Evolutionary conservation across 1,139 yeast species (phyloP), one percentile per base, ranked within the genome.

Genomic region (Kodamaea suecica): DNA sequence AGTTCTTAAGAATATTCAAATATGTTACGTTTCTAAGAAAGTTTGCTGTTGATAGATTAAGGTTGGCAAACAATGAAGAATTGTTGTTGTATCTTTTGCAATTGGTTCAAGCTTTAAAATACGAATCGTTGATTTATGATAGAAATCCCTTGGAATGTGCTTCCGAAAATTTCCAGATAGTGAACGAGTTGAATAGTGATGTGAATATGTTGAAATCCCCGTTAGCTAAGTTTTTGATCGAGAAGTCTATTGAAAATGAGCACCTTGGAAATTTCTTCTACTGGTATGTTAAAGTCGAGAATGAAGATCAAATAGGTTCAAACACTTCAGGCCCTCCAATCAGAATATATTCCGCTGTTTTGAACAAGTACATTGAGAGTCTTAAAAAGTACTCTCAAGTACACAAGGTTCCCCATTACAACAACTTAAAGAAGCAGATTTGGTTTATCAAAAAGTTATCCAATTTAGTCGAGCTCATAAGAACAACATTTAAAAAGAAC

Each of bases 211-310:
- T 61, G 23, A 48, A 47, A 11, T 79, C 88, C 0, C 88, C 94
- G 4, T 63, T 90, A 38, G 94, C 95, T 0, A 76, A 76, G 40
- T 90, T 92, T 52, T 64, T 94, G 30, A 82, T 90, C 30, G 80
- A 79, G 23, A 69, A 92, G 34, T 81, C 95, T 0, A 70, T 82
- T 1, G 68, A 74, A 17, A 84, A 83, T 52, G 75, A 76, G 16
- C 65, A 74, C 12, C 63, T 92, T 23, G 95, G 95, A 0, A 88
- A 83, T 51, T 87, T 76, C 53, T 80, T 92, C 43, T 90, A 87
- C 53, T 92, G 98, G 97, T 87, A 83, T 52, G 75, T 92, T 33
- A 83, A 81, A 46, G 95, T 94, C 1, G 97, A 90, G 51, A 76
- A 86, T 24, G 83, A 80, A 47, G 95, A 87, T 45, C 83, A 80